Evolutionary conservation across 2,329 filamentous ascomycete species (phyloP).

Genomic region (Myriosclerotinia curreyana): DNA sequence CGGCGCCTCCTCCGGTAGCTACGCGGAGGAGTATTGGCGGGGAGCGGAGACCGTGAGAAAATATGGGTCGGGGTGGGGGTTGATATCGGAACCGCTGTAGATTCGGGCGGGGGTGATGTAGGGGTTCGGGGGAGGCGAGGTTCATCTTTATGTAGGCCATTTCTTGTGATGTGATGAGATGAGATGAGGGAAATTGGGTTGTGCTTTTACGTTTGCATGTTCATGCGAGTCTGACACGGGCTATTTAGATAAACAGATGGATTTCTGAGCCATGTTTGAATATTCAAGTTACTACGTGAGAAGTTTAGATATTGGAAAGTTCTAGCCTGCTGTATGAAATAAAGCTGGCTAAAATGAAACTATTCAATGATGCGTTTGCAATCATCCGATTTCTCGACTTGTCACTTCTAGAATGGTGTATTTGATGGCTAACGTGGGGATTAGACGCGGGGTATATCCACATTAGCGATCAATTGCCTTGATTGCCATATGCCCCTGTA

Average conservation of each 20-base stretch:
- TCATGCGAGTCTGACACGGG: neutral
- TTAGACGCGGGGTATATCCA: neutral
- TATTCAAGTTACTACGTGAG: too few relatives aligned
- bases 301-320: neutral
- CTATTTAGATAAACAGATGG: neutral
- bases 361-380: neutral
- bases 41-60: neutral
- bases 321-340: neutral
- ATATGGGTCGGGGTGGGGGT: neutral
- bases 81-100: conserved; percentile 8
- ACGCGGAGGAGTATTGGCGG: conserved; percentile 36
- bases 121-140: conserved; percentile 1
- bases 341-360: neutral
- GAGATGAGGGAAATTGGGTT: neutral
- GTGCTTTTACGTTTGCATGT: neutral
- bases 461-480: conserved; percentile 5
- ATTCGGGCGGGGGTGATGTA: conserved; percentile 23
- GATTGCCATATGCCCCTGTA: neutral
- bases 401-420: neutral
- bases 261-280: too few relatives aligned
- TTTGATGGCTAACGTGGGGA: neutral
- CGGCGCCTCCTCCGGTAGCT: conserved; percentile 39
- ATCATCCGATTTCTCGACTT: neutral
- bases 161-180: neutral
- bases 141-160: conserved; percentile 17